Conservation (phyloP, 2,329 filamentous ascomycete genomes). For the Fusarium verrucosum region DNA sequence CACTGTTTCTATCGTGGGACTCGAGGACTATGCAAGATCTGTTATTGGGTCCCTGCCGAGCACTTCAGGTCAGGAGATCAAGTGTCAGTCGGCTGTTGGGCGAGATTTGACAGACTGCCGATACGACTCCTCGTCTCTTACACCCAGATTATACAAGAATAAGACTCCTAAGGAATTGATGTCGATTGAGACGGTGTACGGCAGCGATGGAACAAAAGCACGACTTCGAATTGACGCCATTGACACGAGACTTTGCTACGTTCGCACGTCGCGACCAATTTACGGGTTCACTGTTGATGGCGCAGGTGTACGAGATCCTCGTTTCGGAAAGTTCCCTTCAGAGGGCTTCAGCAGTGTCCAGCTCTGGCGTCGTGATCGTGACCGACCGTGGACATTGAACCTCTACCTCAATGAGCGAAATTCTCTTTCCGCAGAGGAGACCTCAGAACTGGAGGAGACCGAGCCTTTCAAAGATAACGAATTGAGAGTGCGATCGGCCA, state of each 20-base stretch:
- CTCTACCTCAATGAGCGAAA: constrained; percentile 40
- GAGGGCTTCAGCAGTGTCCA: constrained; percentile 73
- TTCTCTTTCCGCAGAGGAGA: background rate
- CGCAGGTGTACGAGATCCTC: constrained; percentile 65
- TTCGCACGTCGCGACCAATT: constrained; percentile 76
- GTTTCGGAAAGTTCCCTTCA: constrained; percentile 71
- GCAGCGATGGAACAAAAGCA: constrained; percentile 58
- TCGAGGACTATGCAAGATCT: constrained; percentile 71
- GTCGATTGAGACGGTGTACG: constrained; percentile 58
- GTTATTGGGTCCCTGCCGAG: constrained; percentile 77
- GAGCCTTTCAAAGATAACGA: constrained; percentile 16
- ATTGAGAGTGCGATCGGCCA: constrained; percentile 20
- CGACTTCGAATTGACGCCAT: constrained; percentile 72
- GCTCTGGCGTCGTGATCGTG: constrained; percentile 86
- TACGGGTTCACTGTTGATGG: constrained; percentile 70
- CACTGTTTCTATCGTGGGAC: constrained; percentile 72
- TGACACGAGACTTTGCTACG: constrained; percentile 81
- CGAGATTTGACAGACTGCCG: constrained; percentile 69
- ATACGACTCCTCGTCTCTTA: constrained; percentile 70
- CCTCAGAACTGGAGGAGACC: background rate
- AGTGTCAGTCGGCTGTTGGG: constrained; percentile 58
- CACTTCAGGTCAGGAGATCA: constrained; percentile 67
- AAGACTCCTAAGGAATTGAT: constrained; percentile 66
- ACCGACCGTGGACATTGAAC: constrained; percentile 75
- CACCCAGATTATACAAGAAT: constrained; percentile 68